Base-by-base conservation (phyloP, 1,284 basidiomycete genomes). In the Cryptococcus sp. region DNA sequence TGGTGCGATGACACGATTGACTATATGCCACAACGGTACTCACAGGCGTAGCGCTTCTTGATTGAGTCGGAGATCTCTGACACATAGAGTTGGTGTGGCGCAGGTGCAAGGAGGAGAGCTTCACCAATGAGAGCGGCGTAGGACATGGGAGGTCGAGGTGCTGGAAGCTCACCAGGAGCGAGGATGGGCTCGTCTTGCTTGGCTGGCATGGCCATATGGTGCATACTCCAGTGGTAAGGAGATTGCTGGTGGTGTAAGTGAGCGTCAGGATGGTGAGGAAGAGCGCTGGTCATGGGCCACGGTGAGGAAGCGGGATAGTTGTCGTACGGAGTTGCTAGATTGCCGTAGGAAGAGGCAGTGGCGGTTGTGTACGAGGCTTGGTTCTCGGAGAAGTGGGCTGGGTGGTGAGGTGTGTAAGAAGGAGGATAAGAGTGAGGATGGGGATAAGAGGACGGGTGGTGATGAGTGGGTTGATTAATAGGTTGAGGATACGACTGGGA, bases 101-200 rank as follows among this genome's bases (percentile, higher is more conserved):
- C 65, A 11, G 69, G 63, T 10, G 74, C 64, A 3, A 70, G 47
- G 2, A 79, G 61, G 5, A 79, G 61, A 3, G 76, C 76, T 53
- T 78, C 75, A 23, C 75, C 77, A 45, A 79, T 79, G 54, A 79
- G 64, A 1, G 75, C 75, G 6, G 76, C 75, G 51, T 78, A 79
- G 16, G 73, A 74, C 57, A 66, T 69, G 8, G 71, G 67, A 6
- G 77, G 77, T 44, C 76, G 62, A 15, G 73, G 68, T 1, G 74
- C 72, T 0, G 66, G 68, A 7, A 71, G 51, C 55, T 78, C 76
- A 15, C 74, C 75, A 5, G 72, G 74, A 22, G 61, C 66, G 27
- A 78, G 66, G 61, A 78, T 72, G 8, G 76, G 76, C 57, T 76
- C 76, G 25, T 70, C 59, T 48, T 68, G 62, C 55, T 69, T 69